Evolutionary conservation across 805 yeast genomes (phyloP).

Genomic region (Metschnikowia henanensis): DNA sequence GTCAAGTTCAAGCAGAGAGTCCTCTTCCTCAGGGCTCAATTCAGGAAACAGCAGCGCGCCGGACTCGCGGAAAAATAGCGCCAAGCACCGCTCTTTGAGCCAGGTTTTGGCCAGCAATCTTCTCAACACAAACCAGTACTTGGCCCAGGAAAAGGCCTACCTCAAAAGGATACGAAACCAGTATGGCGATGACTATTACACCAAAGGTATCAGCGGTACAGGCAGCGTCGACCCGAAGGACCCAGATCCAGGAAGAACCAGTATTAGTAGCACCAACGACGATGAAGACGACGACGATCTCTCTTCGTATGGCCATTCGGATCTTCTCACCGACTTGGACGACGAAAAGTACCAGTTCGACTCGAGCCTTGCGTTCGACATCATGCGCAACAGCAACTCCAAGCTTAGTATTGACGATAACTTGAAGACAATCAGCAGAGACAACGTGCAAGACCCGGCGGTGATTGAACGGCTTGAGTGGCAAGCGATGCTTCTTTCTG

Average conservation of each 20-base stretch:
- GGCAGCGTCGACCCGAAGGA: slow-evolving; percentile 20
- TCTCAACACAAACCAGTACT: slow-evolving; percentile 38
- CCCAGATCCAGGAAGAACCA: slow-evolving; percentile 1
- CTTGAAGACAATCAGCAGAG: slow-evolving; percentile 37
- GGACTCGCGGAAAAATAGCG: slow-evolving; percentile 12
- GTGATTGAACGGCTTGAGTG: slow-evolving; percentile 85
- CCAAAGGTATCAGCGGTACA: slow-evolving; percentile 57
- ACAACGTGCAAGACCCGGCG: slow-evolving; percentile 43
- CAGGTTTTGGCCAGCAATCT: slow-evolving; percentile 17
- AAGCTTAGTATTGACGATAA: slow-evolving; percentile 30
- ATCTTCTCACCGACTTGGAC: slow-evolving; percentile 40
- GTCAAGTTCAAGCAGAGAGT: slow-evolving; percentile 1
- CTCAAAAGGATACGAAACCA: slow-evolving; percentile 61
- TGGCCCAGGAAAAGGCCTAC: slow-evolving; percentile 68
- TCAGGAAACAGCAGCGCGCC: not conserved
- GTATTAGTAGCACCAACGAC: slow-evolving; percentile 19
- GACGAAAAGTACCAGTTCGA: slow-evolving; percentile 51
- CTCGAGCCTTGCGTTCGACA: slow-evolving; percentile 37
- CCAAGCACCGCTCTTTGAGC: slow-evolving; percentile 15
- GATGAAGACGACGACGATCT: slow-evolving; percentile 31
- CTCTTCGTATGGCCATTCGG: slow-evolving; percentile 18
- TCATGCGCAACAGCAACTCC: slow-evolving; percentile 29
- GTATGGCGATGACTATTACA: slow-evolving; percentile 67
- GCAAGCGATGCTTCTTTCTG: slow-evolving; percentile 92
- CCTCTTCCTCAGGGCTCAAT: not conserved